Base-by-base conservation (phyloP, 352 stramenopile species). In the Lagenidium sp. region DNA sequence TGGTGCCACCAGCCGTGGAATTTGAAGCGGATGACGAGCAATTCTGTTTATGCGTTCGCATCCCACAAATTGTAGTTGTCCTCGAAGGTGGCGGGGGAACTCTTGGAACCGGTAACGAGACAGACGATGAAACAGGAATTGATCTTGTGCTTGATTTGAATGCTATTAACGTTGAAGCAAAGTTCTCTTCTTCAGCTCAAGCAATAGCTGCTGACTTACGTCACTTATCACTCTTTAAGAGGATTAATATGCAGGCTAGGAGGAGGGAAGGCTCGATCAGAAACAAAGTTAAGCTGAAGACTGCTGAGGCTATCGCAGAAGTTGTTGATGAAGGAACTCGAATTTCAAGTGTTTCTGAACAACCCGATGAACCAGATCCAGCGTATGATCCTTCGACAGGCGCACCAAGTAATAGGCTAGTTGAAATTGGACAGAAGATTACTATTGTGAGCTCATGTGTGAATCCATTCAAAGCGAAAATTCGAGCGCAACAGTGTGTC, bases 21-120 rank as follows among this genome's bases (percentile, higher is more conserved):
- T 88, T 88, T 46, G 64, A 84, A 16, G 50, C 60, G 6, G 55
- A 79, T 41, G 76, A 88, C n/a, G 76, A 88, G 18, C 44, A 55
- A 6, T 66, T 88, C 13, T 65, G 60, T 42, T 29, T 88, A 1
- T 70, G 59, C n/a, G 44, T 88, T 36, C 65, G 75, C 8, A 84
- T 88, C 21, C 70, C 72, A 4, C 68, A 83, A 48, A 68, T 88
- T 15, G 11, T 82, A 3, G 61, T 88, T 20, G 67, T 80, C 6
- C 63, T 88, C 2, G 67, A 83, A 56, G 68, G 70, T 15, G 69
- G 73, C 38, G 60, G 45, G 0, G 32, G 42, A 7, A 46, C 37
- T 7, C 36, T 11, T 40, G 2, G 32, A 8, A 41, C 12, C 12
- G 24, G 22, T 15, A 5, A 10, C 0, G 44, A 20, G 28, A 23